Percentiles rank a stretch among this genome's conserved stretches.
Evolutionary conservation across 441 rosid genomes (phyloP).

Genomic region (Populus hybrid): DNA sequence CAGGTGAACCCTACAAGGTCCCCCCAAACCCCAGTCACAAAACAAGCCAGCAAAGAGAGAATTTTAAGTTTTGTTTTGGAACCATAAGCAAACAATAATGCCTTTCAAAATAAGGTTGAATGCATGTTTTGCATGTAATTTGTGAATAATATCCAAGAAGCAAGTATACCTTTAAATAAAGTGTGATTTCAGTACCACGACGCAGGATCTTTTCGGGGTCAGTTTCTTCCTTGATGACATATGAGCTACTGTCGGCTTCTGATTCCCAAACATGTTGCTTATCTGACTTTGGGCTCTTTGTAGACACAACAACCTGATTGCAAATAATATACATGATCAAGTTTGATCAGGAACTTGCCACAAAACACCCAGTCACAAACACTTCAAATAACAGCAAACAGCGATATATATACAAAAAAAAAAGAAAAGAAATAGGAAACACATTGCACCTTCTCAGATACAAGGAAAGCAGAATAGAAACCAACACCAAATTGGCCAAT

Average conservation of each 20-base stretch:
- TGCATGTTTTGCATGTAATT: neutral
- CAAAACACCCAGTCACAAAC: neutral
- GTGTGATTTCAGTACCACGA: slow-evolving; percentile 92
- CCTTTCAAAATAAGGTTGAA: neutral
- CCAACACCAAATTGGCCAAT: slow-evolving; percentile 99
- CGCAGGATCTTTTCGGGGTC: slow-evolving; percentile 67
- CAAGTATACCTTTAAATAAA: slow-evolving; percentile 64
- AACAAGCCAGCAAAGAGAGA: neutral
- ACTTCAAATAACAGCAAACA: neutral
- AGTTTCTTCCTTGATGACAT: slow-evolving; percentile 75
- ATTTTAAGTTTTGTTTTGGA: neutral
- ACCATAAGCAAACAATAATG: neutral
- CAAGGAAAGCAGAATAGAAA: slow-evolving; percentile 95
- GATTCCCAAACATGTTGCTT: slow-evolving; percentile 96
- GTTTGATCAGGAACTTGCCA: slow-evolving; percentile 6
- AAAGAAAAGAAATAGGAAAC: neutral
- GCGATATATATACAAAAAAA: neutral
- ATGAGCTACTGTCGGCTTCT: slow-evolving; percentile 81
- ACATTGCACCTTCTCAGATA: slow-evolving; percentile 75
- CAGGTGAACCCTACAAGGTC: neutral
- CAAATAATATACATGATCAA: slow-evolving; percentile 10
- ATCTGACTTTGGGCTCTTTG: slow-evolving; percentile 89
- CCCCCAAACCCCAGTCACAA: neutral
- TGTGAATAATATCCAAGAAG: slow-evolving; percentile 4
- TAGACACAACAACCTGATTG: slow-evolving; percentile 74